Base-by-base conservation (phyloP, 73 alveolate genomes). In the Paramecium sonneborni region DNA sequence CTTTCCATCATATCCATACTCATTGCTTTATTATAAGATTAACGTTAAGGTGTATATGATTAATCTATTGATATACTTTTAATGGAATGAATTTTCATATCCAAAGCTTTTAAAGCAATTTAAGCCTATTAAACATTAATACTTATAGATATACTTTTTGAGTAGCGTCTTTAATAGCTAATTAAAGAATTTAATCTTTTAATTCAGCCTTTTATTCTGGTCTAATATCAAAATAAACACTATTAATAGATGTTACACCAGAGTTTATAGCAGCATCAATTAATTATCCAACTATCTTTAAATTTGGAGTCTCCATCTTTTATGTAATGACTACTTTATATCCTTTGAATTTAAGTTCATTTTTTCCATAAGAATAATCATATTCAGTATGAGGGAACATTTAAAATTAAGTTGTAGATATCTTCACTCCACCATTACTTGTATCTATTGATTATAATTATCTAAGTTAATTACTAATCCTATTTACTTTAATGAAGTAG, bases 191-290 rank as follows among this genome's bases (percentile, higher is more conserved):
- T 39, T 79, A 23, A 41, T 79, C 90, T 46, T 44, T 79, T 12
- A 43, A 20, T 79, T 79, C 46, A 5, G 90, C 70, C n/a, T 46
- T 79, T 18, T 79, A n/a, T 39, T 79, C 74, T 24, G 69, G 76
- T 44, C 41, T 79, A 7, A 79, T 37, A 79, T 79, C 90, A 26
- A 79, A 79, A 5, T 24, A 23, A 23, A 79, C 74, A 79, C 18
- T 79, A 23, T 21, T 46, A 9, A 79, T 39, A 2, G 6, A 15
- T 7, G 90, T 79, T 38, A 79, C 76, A n/a, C 90, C 90, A n/a
- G 90, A 38, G 12, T 79, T 39, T 9, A 79, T 39, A 6, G 90
- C 90, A 38, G 72, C 69, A 44, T 79, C 90, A 26, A 79, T 79
- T 32, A 79, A 41, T 24, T 34, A 11, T 79, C 90, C 90, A 10